phyloP scores from a whole-genome alignment of 352 stramenopile genomes.

The Pythium volutum region DNA sequence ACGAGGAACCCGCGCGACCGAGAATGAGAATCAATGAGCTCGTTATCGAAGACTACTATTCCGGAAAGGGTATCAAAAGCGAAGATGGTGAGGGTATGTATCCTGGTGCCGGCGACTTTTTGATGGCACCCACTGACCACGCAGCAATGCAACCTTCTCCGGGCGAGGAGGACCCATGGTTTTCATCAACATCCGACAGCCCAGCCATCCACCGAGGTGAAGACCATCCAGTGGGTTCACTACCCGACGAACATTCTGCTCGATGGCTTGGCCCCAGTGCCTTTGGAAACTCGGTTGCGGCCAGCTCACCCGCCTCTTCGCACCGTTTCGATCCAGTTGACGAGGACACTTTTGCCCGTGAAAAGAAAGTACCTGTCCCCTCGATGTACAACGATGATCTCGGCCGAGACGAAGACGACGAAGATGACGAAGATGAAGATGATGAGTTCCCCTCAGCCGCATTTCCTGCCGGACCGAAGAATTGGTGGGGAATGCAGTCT shows the following conservation, averaged over 20 bases:
- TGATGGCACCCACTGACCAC: slow-evolving; percentile 45
- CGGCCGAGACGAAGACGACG: slow-evolving; percentile 17
- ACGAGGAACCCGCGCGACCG: slow-evolving; percentile 30
- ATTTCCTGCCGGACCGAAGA: slow-evolving; percentile 64
- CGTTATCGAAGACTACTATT: slow-evolving; percentile 86
- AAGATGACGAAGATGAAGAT: slow-evolving; percentile 32
- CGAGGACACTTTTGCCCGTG: slow-evolving; percentile 29
- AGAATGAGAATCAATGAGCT: slow-evolving; percentile 79
- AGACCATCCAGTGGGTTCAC: slow-evolving; percentile 29
- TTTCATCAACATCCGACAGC: slow-evolving; percentile 27
- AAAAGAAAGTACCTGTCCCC: not conserved
- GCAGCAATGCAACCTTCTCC: not conserved
- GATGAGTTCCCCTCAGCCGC: slow-evolving; percentile 45
- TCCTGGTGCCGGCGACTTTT: slow-evolving; percentile 43
- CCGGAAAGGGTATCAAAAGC: slow-evolving; percentile 23
- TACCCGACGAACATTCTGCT: slow-evolving; percentile 58
- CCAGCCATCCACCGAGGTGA: slow-evolving; percentile 13
- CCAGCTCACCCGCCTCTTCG: slow-evolving; percentile 24
- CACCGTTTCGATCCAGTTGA: slow-evolving; percentile 48
- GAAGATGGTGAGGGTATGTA: not conserved
- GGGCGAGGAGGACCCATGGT: slow-evolving; percentile 56
- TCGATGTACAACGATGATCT: not conserved
- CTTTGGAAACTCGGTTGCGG: slow-evolving; percentile 4
- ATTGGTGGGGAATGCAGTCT: slow-evolving; percentile 69
- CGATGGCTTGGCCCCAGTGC: slow-evolving; percentile 47